phyloP scores from a whole-genome alignment of 352 stramenopile genomes.

The Saprolegnia parasitica region DNA sequence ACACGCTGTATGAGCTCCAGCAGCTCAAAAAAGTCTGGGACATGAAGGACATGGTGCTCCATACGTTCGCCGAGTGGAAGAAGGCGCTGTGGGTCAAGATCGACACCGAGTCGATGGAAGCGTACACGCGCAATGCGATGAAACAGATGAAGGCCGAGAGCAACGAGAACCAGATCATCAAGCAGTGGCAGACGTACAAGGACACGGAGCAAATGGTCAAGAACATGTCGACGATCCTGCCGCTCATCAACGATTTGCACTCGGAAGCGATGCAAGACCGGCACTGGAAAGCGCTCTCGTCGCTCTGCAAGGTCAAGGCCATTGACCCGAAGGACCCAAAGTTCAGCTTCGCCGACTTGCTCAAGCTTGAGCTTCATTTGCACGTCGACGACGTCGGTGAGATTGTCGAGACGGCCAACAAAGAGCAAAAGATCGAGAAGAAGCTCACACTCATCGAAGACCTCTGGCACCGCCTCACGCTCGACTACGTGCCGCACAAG shows the following conservation, averaged over 20 bases:
- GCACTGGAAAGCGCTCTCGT: conserved; percentile 89
- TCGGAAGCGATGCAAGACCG: conserved; percentile 91
- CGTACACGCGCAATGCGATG: conserved; percentile 71
- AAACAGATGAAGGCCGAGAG: conserved; percentile 83
- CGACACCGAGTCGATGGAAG: conserved; percentile 75
- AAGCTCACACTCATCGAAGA: conserved; percentile 87
- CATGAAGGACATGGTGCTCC: conserved; percentile 71
- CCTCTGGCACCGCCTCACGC: conserved; percentile 69
- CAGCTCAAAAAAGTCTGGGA: conserved; percentile 87
- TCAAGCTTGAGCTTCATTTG: conserved; percentile 76
- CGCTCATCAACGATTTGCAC: conserved; percentile 93
- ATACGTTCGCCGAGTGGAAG: conserved; percentile 85
- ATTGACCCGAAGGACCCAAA: conserved; percentile 82
- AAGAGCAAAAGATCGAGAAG: conserved; percentile 88
- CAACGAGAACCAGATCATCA: conserved; percentile 78
- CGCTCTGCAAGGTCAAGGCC: conserved; percentile 80
- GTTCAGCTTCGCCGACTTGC: conserved; percentile 74
- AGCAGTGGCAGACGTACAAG: conserved; percentile 85
- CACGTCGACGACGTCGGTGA: conserved; percentile 84
- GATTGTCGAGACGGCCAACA: conserved; percentile 85
- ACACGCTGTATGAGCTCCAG: conserved; percentile 83
- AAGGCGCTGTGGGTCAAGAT: conserved; percentile 76
- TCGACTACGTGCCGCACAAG: conserved; percentile 85
- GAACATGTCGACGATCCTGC: conserved; percentile 80
- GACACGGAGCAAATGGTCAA: conserved; percentile 83